Conservation (phyloP, 805 yeast species). For the Kuraishia hungarica region DNA sequence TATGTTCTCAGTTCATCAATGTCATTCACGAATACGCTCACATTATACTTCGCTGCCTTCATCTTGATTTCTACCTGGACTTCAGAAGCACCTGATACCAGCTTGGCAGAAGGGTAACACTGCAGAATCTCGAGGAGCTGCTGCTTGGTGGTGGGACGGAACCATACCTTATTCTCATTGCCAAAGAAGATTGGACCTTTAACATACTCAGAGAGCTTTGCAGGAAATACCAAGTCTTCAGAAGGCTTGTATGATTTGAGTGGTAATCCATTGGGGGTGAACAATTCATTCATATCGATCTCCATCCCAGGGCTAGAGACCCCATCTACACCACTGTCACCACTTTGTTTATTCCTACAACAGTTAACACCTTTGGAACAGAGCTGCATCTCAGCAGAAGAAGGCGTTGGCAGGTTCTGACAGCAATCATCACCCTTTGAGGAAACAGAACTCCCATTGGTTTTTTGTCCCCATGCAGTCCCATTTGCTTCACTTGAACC, state of each 20-base stretch:
- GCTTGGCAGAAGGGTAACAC: conserved; percentile 26
- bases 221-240: conserved; percentile 33
- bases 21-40: conserved; percentile 32
- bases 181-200: conserved; percentile 26
- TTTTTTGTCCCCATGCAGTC: not conserved
- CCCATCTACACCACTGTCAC: not conserved
- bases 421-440: conserved; percentile 7
- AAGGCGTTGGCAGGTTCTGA: conserved; percentile 3
- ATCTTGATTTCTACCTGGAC: conserved; percentile 38
- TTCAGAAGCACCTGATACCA: conserved; percentile 40
- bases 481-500: not conserved
- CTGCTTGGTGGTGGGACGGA: conserved; percentile 30
- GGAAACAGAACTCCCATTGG: conserved; percentile 1
- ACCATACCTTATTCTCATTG: conserved; percentile 31
- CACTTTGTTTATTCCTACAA: conserved; percentile 9
- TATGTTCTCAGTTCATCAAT: conserved; percentile 28
- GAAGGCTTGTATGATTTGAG: conserved; percentile 28
- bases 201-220: conserved; percentile 19
- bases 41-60: conserved; percentile 30
- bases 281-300: conserved; percentile 22
- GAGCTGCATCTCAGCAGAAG: conserved; percentile 1
- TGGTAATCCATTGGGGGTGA: conserved; percentile 31
- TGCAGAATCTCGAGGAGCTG: conserved; percentile 26
- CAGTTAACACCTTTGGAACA: conserved; percentile 14
- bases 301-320: conserved; percentile 18